Evolutionary conservation across 2,329 filamentous ascomycete genomes (phyloP).

Genomic region (Chalaropsis ovoidea): DNA sequence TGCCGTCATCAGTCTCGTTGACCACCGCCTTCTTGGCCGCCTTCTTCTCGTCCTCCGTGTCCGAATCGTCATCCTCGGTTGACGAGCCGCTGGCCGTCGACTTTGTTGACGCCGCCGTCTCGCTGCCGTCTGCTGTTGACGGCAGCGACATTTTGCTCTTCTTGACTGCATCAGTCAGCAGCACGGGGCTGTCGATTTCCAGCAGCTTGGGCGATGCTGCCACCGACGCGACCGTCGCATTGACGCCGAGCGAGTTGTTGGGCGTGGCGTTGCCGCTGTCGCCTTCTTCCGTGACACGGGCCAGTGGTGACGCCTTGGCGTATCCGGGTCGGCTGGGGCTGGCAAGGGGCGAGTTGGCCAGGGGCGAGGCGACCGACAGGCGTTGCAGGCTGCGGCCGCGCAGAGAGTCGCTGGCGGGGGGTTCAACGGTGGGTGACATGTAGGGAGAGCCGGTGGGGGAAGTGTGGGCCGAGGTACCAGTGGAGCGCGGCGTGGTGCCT

Average conservation of each 20-base stretch:
- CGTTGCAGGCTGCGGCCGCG: slow-evolving; percentile 64
- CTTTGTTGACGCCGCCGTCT: slow-evolving; percentile 31
- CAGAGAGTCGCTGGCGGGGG: slow-evolving; percentile 40
- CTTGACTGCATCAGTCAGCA: slow-evolving; percentile 34
- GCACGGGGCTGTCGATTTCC: slow-evolving; percentile 43
- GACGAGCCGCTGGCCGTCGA: slow-evolving; percentile 27
- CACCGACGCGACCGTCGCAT: slow-evolving; percentile 33
- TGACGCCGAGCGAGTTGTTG: slow-evolving; percentile 32
- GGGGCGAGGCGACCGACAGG: slow-evolving; percentile 44
- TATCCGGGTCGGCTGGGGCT: slow-evolving; percentile 57
- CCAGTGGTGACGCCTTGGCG: slow-evolving; percentile 61
- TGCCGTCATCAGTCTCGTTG: slow-evolving; percentile 37
- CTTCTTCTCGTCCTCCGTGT: slow-evolving; percentile 33
- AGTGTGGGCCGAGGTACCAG: slow-evolving; percentile 28
- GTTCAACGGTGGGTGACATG: slow-evolving; percentile 50
- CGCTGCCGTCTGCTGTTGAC: slow-evolving; percentile 29
- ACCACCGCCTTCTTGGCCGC: slow-evolving; percentile 38
- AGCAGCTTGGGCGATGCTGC: slow-evolving; percentile 44
- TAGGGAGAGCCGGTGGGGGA: slow-evolving; percentile 48
- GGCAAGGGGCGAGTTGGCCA: slow-evolving; percentile 42
- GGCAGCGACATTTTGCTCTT: slow-evolving; percentile 33
- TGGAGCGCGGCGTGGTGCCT: slow-evolving; percentile 34
- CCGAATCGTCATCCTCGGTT: slow-evolving; percentile 33
- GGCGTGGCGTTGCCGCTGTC: slow-evolving; percentile 5
- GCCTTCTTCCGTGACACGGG: slow-evolving; percentile 62